phyloP scores from a whole-genome alignment of 1,284 basidiomycete species.

The Somion occarium region DNA sequence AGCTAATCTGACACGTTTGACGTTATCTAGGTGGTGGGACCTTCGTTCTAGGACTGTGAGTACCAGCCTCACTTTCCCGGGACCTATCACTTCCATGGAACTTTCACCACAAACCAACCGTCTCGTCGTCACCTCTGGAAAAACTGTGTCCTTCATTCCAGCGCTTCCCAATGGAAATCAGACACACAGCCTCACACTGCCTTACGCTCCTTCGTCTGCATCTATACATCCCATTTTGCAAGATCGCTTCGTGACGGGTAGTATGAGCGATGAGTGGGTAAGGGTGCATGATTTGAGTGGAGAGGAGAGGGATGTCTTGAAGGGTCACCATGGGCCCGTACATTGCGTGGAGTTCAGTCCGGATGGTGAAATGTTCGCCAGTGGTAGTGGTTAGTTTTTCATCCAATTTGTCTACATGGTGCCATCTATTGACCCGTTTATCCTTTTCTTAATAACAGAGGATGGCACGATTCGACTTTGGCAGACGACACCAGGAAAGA shows the following conservation, averaged over 20 bases:
- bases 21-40: slow-evolving; percentile 86
- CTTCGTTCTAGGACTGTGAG: slow-evolving; percentile 72
- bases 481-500: slow-evolving; percentile 93
- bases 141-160: slow-evolving; percentile 85
- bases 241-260: slow-evolving; percentile 93
- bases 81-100: slow-evolving; percentile 92
- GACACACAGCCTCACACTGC: slow-evolving; percentile 66
- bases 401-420: slow-evolving; percentile 4
- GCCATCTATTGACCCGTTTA: slow-evolving; percentile 12
- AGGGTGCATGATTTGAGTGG: slow-evolving; percentile 91
- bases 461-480: slow-evolving; percentile 91
- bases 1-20: background rate
- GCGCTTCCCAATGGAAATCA: slow-evolving; percentile 52
- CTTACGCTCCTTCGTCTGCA: slow-evolving; percentile 86
- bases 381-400: slow-evolving; percentile 77
- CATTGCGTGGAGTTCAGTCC: slow-evolving; percentile 93
- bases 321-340: slow-evolving; percentile 97
- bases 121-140: slow-evolving; percentile 87
- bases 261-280: slow-evolving; percentile 91
- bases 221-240: slow-evolving; percentile 87
- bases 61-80: slow-evolving; percentile 69
- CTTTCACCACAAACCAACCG: slow-evolving; percentile 80
- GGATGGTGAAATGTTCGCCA: slow-evolving; percentile 98
- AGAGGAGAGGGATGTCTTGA: slow-evolving; percentile 86
- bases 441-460: slow-evolving; percentile 40